Base-by-base conservation (phyloP, 2,329 filamentous ascomycete genomes). In the Paecilomyces formosus region DNA sequence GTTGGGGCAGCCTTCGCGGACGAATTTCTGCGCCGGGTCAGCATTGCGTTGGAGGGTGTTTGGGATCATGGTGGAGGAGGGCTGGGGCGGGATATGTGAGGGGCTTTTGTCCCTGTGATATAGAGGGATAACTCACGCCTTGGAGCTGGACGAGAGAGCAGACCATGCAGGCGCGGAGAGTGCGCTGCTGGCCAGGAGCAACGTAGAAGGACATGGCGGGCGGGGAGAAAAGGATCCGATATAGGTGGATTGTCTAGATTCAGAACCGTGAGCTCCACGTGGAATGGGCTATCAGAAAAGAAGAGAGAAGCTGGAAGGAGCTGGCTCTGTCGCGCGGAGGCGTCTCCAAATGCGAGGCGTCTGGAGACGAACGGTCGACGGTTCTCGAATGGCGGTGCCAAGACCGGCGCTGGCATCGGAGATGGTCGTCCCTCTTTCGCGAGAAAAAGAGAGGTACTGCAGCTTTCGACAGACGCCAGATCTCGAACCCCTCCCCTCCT, bases 161-260 rank as follows among this genome's bases (percentile, higher is more conserved):
- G 66, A 97, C 91, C 92, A 99, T 97, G 82, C 94, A 99, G 70
- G 94, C 94, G 76, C 94, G 92, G 66, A 96, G 84, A 73, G 90
- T 87, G 76, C 92, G 90, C 79, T 88, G 86, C 76, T 94, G 89
- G 72, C 81, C 82, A 6, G 89, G 83, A 15, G 88, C 78, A 62
- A 92, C 87, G 74, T 85, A 92, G 74, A 86, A 88, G 58, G 81
- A 78, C 72, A 75, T 77, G 60, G 55, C 55, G 52, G 50, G 54
- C 21, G 28, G 56, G 33, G 55, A 57, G 15, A 21, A 53, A 55
- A 4, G 31, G 26, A 26, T n/a, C 54, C 22, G 51, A 24, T 21
- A 31, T 57, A 24, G 61, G 57, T 18, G 52, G 31, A 30, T 31
- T 31, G 12, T 57, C 30, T 24, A 49, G n/a, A 18, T 7, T 9